Conservation (phyloP, 2,329 filamentous ascomycete species). For the Aspergillus japonicus region DNA sequence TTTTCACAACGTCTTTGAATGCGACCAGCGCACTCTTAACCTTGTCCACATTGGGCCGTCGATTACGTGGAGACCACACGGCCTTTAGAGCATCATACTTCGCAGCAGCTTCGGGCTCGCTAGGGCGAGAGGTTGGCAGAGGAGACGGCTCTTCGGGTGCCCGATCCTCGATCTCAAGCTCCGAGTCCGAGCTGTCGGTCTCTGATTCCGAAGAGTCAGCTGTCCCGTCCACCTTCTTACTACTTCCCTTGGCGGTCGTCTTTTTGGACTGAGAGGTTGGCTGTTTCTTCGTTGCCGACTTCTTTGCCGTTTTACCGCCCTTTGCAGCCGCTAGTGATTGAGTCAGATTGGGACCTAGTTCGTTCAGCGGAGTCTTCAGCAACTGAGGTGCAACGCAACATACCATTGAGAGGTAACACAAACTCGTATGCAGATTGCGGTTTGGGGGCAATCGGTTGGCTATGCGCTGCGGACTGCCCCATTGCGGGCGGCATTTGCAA, state of each 20-base stretch:
- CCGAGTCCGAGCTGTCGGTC: conserved; percentile 51
- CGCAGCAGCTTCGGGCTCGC: conserved; percentile 52
- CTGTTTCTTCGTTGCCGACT: conserved; percentile 24
- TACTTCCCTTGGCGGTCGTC: conserved; percentile 18
- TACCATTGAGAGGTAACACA: conserved; percentile 15
- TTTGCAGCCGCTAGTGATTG: conserved; percentile 15
- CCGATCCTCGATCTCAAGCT: conserved; percentile 54
- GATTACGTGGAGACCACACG: conserved; percentile 59
- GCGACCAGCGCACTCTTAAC: conserved; percentile 56
- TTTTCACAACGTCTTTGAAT: conserved; percentile 60
- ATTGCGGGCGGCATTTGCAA: conserved; percentile 26
- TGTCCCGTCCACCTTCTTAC: conserved; percentile 25
- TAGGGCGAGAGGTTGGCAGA: conserved; percentile 52
- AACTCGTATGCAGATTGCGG: conserved; percentile 3
- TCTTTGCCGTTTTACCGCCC: conserved; percentile 20
- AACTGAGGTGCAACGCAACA: background rate
- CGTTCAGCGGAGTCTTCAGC: background rate
- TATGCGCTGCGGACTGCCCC: conserved; percentile 7
- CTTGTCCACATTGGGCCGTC: conserved; percentile 49
- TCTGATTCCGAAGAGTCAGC: conserved; percentile 48
- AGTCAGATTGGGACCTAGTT: conserved; percentile 13
- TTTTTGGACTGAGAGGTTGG: conserved; percentile 23
- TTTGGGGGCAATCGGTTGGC: conserved; percentile 1
- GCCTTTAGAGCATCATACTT: conserved; percentile 62
- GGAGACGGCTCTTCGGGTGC: conserved; percentile 56